Conservation (phyloP, 331 rosid species). For the Ulmus americana region DNA sequence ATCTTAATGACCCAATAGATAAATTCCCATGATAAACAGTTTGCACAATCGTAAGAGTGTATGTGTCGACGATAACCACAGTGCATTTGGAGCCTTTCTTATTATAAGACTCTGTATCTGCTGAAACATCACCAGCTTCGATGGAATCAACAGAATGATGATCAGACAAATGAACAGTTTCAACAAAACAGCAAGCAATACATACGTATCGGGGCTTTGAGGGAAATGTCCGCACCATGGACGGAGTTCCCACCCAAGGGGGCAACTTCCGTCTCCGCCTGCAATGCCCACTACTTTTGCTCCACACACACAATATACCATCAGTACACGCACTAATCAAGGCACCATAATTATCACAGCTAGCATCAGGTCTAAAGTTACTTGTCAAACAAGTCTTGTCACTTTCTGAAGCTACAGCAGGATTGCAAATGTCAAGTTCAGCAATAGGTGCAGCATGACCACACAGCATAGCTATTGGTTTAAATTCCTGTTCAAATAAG, state of each 20-base stretch:
- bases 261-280: slow-evolving; percentile 81
- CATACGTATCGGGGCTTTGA: slow-evolving; percentile 72
- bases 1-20: slow-evolving; percentile 60
- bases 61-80: slow-evolving; percentile 65
- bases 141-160: slow-evolving; percentile 33
- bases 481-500: slow-evolving; percentile 49
- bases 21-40: slow-evolving; percentile 75
- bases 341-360: slow-evolving; percentile 40
- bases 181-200: slow-evolving; percentile 70
- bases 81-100: slow-evolving; percentile 63
- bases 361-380: slow-evolving; percentile 23
- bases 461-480: slow-evolving; percentile 71
- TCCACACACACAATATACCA: slow-evolving; percentile 93
- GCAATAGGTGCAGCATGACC: slow-evolving; percentile 83
- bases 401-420: slow-evolving; percentile 32
- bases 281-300: slow-evolving; percentile 83
- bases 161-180: slow-evolving; percentile 29
- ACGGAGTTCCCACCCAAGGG: slow-evolving; percentile 89
- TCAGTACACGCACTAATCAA: slow-evolving; percentile 77
- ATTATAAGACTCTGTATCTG: slow-evolving; percentile 47
- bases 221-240: slow-evolving; percentile 52
- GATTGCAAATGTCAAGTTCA: slow-evolving; percentile 65
- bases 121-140: slow-evolving; percentile 39
- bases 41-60: slow-evolving; percentile 65
- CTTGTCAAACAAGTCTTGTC: slow-evolving; percentile 28